phyloP scores from a whole-genome alignment of 345 rosid species.

The Clausena lansium region DNA sequence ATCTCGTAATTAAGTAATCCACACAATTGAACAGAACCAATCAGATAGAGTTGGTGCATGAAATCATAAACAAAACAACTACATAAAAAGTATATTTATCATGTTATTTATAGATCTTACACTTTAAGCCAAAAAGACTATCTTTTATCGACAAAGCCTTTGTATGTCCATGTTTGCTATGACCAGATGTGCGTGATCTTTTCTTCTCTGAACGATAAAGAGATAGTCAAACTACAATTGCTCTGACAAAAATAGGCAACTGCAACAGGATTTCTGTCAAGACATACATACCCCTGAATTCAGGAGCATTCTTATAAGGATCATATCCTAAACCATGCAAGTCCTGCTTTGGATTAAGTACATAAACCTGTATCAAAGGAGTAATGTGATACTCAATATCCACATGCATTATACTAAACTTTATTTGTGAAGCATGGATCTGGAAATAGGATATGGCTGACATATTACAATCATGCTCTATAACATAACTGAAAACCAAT shows the following conservation, averaged over 20 bases:
- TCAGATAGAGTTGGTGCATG: conserved; percentile 9
- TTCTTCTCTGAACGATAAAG: conserved; percentile 59
- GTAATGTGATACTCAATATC: not conserved
- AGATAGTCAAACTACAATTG: conserved; percentile 12
- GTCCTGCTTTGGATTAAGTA: conserved; percentile 88
- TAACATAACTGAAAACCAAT: not conserved
- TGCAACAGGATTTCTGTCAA: conserved; percentile 19
- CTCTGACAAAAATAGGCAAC: conserved; percentile 3
- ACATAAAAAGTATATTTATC: conserved; percentile 3
- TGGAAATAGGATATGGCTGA: not conserved
- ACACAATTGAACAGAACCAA: conserved; percentile 19
- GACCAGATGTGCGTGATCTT: conserved; percentile 52
- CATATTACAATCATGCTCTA: not conserved
- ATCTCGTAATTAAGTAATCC: conserved; percentile 9
- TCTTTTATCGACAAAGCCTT: conserved; percentile 59
- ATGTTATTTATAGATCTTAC: conserved; percentile 48
- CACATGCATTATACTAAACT: not conserved
- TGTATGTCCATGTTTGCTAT: conserved; percentile 41
- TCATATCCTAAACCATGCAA: conserved; percentile 86
- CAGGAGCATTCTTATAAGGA: conserved; percentile 97
- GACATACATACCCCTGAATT: conserved; percentile 73
- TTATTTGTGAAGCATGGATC: not conserved
- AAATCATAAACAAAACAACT: conserved; percentile 2
- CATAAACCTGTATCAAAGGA: conserved; percentile 55
- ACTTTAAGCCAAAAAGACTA: conserved; percentile 68